phyloP scores from a whole-genome alignment of 2,329 filamentous ascomycete species.

The Tympanopsis confertula region DNA sequence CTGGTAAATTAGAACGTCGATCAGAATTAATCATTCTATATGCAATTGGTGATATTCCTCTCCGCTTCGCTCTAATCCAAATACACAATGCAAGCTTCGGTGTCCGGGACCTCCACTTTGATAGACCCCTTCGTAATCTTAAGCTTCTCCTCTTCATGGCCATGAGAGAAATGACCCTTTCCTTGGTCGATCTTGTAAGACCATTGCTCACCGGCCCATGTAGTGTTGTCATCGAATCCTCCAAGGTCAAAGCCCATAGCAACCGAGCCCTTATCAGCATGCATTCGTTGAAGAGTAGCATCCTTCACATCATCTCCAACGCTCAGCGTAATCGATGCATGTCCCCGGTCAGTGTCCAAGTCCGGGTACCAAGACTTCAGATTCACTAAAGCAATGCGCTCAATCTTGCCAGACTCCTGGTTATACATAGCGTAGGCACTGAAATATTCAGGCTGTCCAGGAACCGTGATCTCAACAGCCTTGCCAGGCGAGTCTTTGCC shows the following conservation, averaged over 20 bases:
- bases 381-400: constrained; percentile 4
- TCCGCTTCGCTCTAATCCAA: constrained; percentile 14
- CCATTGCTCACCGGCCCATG: constrained; percentile 12
- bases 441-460: too few relatives aligned
- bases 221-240: constrained; percentile 13
- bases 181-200: constrained; percentile 7
- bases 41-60: too few relatives aligned
- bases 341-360: neutral
- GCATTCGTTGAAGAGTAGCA: constrained; percentile 5
- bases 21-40: too few relatives aligned
- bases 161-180: constrained; percentile 6
- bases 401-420: neutral
- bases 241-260: constrained; percentile 11
- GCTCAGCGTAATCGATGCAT: neutral
- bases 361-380: constrained; percentile 2
- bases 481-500: constrained; percentile 4
- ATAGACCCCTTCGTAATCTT: constrained; percentile 2
- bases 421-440: constrained; percentile 6
- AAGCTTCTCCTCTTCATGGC: too few relatives aligned
- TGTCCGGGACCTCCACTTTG: constrained; percentile 4
- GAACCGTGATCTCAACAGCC: constrained; percentile 2
- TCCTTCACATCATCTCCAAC: neutral
- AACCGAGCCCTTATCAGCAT: constrained; percentile 6
- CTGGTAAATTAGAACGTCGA: too few relatives aligned
- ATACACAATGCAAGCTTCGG: constrained; percentile 3